These are phyloP conservation scores for Simplicillium sp. DNA, from an alignment of 2,329 filamentous ascomycete species.

Conservation along the genomic window DNA sequence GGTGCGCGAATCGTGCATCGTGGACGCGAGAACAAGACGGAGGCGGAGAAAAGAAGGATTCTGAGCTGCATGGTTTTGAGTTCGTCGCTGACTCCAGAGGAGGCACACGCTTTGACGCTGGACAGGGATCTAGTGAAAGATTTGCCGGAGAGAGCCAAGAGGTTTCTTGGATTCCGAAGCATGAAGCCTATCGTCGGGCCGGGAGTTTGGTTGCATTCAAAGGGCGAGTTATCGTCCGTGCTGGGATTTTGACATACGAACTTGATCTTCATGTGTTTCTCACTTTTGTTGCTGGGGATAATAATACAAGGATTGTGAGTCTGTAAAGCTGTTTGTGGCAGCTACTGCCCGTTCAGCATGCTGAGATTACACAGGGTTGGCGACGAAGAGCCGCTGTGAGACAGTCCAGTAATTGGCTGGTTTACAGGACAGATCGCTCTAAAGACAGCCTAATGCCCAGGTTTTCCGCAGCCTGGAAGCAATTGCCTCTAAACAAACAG, in stretches of 20 bases:
- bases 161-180: conserved; percentile 5
- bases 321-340: too few relatives aligned
- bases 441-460: too few relatives aligned
- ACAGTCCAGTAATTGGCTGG: too few relatives aligned
- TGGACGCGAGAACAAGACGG: conserved; percentile 6
- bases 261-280: too few relatives aligned
- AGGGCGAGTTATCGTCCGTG: not conserved
- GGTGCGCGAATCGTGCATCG: conserved; percentile 7
- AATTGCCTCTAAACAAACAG: too few relatives aligned
- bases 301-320: too few relatives aligned
- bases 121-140: not conserved
- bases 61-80: conserved; percentile 7
- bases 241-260: not conserved
- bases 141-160: conserved; percentile 6
- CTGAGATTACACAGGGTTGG: too few relatives aligned
- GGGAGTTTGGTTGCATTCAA: conserved; percentile 5
- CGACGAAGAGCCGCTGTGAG: too few relatives aligned
- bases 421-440: too few relatives aligned
- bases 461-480: too few relatives aligned
- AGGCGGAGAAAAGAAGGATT: conserved; percentile 4
- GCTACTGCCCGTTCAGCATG: too few relatives aligned
- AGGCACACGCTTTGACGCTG: conserved; percentile 6
- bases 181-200: conserved; percentile 2
- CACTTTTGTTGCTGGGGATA: too few relatives aligned
- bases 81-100: conserved; percentile 6